phyloP scores from a whole-genome alignment of 768 basidiomycete species.

The Boletellus ananas region DNA sequence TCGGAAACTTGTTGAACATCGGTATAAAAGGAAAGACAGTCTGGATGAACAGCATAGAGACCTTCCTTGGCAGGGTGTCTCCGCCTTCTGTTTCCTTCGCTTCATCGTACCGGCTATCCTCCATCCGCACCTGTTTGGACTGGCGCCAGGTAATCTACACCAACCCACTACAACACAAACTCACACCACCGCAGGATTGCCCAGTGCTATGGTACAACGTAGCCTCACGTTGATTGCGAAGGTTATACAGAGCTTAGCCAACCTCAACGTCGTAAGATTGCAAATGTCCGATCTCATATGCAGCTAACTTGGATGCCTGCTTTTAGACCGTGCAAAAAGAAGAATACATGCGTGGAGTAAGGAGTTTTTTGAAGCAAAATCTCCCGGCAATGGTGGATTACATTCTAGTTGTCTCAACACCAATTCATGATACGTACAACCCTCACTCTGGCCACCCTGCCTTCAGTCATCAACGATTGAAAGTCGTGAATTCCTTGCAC shows the following conservation, averaged over 20 bases:
- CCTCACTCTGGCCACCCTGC: conserved; percentile 25
- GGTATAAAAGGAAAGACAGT: conserved; percentile 44
- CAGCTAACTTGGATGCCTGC: conserved; percentile 3
- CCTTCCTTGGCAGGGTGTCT: conserved; percentile 77
- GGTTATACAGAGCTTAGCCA: conserved; percentile 86
- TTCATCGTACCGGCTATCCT: conserved; percentile 89
- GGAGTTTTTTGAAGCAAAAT: conserved; percentile 65
- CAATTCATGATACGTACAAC: conserved; percentile 28
- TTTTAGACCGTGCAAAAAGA: conserved; percentile 67
- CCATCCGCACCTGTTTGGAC: conserved; percentile 80
- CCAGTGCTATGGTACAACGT: conserved; percentile 62
- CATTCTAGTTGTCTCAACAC: conserved; percentile 65
- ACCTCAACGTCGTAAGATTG: conserved; percentile 64
- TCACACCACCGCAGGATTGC: conserved; percentile 50
- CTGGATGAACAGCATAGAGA: conserved; percentile 46
- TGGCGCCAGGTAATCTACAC: conserved; percentile 58
- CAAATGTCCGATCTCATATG: neutral
- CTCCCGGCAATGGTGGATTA: conserved; percentile 76
- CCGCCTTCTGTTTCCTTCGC: conserved; percentile 85
- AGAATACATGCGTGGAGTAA: conserved; percentile 76
- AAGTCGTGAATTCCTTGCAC: conserved; percentile 52
- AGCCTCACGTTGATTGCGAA: conserved; percentile 84
- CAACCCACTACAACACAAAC: neutral
- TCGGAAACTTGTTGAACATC: conserved; percentile 66
- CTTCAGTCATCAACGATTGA: conserved; percentile 49